Percentiles rank a stretch among this genome's conserved stretches.
Conservation (phyloP, 768 basidiomycete genomes). For the Rhodocollybia butyracea region DNA sequence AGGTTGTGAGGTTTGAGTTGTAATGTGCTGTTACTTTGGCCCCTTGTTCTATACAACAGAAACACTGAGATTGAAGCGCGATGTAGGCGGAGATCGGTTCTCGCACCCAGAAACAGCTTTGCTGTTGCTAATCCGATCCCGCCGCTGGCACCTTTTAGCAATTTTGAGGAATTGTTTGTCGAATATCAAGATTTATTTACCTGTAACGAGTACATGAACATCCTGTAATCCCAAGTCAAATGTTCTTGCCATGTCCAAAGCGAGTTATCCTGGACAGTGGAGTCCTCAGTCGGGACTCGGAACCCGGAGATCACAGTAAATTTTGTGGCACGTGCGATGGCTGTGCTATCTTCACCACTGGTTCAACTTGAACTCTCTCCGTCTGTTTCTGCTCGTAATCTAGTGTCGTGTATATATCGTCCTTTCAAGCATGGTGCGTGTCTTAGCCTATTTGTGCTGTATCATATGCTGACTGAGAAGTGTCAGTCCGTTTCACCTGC, state of each 20-base stretch:
- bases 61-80: slow-evolving; percentile 2
- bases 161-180: neutral
- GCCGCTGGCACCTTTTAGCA: slow-evolving; percentile 61
- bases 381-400: neutral
- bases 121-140: slow-evolving; percentile 70
- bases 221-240: slow-evolving; percentile 51
- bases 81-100: neutral
- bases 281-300: too few species aligned
- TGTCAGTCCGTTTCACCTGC: slow-evolving; percentile 43
- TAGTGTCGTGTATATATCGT: neutral
- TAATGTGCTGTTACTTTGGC: slow-evolving; percentile 73
- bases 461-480: neutral
- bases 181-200: slow-evolving; percentile 23
- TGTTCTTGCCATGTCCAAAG: neutral
- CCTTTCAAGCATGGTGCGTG: slow-evolving; percentile 1
- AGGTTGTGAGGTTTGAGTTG: slow-evolving; percentile 49
- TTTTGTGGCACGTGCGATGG: neutral
- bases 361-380: slow-evolving; percentile 1
- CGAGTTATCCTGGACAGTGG: neutral
- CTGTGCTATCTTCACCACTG: neutral
- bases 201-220: slow-evolving; percentile 70
- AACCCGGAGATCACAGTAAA: too few species aligned
- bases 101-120: slow-evolving; percentile 51
- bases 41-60: slow-evolving; percentile 49
- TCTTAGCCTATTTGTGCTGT: neutral